Conservation (phyloP, 192 early-diverging fungal species). For the Backusella parvicylindrica region DNA sequence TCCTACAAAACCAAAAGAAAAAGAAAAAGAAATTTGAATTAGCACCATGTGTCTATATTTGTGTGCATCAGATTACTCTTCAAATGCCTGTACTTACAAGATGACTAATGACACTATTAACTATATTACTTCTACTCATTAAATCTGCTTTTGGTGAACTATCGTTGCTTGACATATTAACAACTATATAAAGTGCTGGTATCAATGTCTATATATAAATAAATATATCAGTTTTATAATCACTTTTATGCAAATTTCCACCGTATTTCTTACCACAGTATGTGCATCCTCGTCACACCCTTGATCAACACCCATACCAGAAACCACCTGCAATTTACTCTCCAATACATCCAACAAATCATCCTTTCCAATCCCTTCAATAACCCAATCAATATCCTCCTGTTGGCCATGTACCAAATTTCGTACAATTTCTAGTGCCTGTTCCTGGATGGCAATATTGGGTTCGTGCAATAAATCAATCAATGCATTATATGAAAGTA, state of each 20-base stretch:
- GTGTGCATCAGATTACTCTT: too few relatives aligned
- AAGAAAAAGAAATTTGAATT: too few relatives aligned
- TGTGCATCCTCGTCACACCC: constrained; percentile 12
- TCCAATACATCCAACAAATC: constrained; percentile 62
- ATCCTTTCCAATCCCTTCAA: constrained; percentile 64
- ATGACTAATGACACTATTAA: constrained; percentile 41
- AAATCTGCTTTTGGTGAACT: constrained; percentile 60
- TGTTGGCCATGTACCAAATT: constrained; percentile 63
- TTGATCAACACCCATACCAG: constrained; percentile 26
- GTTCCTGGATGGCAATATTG: constrained; percentile 65
- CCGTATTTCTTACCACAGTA: neutral
- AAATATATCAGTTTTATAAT: constrained; percentile 10
- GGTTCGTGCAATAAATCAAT: constrained; percentile 60
- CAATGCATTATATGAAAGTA: constrained; percentile 61
- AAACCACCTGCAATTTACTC: constrained; percentile 47
- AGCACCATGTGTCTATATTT: neutral
- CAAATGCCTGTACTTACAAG: constrained; percentile 28
- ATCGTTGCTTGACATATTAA: constrained; percentile 66
- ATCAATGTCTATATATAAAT: constrained; percentile 14
- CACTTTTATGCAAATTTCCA: neutral
- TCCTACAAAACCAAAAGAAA: constrained; percentile 26
- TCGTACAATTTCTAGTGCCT: constrained; percentile 69
- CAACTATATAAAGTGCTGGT: constrained; percentile 65
- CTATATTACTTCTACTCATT: constrained; percentile 50
- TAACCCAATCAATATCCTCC: constrained; percentile 42